Evolutionary conservation across 129 eudicot genomes (phyloP), one percentile per base, ranked within the genome.

Genomic region (Oenanthe sinensis): DNA sequence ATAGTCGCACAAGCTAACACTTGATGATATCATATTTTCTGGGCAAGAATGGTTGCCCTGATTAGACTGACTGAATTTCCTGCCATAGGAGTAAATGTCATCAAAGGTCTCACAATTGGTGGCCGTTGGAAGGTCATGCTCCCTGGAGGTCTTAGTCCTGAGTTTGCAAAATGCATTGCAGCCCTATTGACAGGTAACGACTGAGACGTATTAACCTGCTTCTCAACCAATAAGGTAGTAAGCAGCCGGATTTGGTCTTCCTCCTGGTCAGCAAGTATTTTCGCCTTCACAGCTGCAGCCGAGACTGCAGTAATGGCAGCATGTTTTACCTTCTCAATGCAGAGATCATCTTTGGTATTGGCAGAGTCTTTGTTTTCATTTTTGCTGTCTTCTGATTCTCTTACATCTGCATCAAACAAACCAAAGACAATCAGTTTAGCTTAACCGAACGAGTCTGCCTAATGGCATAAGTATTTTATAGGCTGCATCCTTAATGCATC

Each of bases 281-380:
- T 92, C 40, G 99, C 97, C 85, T 96, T 96, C 83, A 92, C 92
- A 50, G 97, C 99, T 36, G 97, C 99, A 81, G 97, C 95, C 2
- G 99, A 87, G 49, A 96, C 80, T 78, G 99, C 93, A 76, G 97
- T 85, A 20, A 87, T 80, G 75, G 99, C 97, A 80, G 97, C 97
- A 24, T 81, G 89, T 79, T 88, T 92, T 60, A 96, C 40, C 81
- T 87, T 96, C 77, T 83, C 79, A 79, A 79, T 77, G 46, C 63
- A 37, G 68, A 73, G 60, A 69, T 88, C 90, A 75, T 78, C 81
- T 75, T 85, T 82, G 72, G 82, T 71, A 72, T 62, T 82, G 20
- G 47, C 55, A 44, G 81, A 54, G 3, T 81, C 76, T 79, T 83
- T 74, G 19, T n/a, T n/a, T n/a, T 52, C 84, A 45, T 43, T 82